Conservation (phyloP, 352 stramenopile species). For the Phytophthora parvispora region DNA sequence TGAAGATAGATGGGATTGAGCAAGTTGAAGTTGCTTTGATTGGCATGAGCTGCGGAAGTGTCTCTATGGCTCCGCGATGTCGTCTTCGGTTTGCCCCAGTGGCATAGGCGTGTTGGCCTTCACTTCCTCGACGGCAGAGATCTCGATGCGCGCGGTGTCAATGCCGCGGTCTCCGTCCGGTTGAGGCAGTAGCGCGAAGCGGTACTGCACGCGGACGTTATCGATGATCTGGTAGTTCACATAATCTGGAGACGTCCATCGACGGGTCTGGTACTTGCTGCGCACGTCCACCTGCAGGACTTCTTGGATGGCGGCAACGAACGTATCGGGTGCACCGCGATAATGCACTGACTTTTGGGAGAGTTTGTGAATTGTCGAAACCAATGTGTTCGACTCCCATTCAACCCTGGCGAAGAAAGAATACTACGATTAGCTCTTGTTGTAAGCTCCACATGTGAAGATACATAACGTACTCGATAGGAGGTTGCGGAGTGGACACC, state of each 20-base stretch:
- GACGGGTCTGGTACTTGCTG: conserved; percentile 79
- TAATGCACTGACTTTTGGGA: conserved; percentile 62
- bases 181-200: conserved; percentile 33
- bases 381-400: conserved; percentile 46
- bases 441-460: background rate
- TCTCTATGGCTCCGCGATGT: background rate
- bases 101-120: background rate
- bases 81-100: background rate
- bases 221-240: conserved; percentile 67
- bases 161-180: conserved; percentile 14
- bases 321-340: conserved; percentile 25
- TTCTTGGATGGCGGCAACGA: conserved; percentile 66
- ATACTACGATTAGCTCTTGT: background rate
- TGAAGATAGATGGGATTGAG: conserved; percentile 10
- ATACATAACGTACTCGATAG: conserved; percentile 40
- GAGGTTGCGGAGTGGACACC: conserved; percentile 50
- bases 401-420: conserved; percentile 40
- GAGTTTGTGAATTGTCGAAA: conserved; percentile 38
- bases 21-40: conserved; percentile 27
- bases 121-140: conserved; percentile 44
- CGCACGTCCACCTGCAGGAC: conserved; percentile 80
- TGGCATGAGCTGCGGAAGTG: background rate
- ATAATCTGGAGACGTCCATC: conserved; percentile 43
- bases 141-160: conserved; percentile 32
- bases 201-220: conserved; percentile 64